phyloP scores from a whole-genome alignment of 306 rosid genomes.

The Cicer arietinum region DNA sequence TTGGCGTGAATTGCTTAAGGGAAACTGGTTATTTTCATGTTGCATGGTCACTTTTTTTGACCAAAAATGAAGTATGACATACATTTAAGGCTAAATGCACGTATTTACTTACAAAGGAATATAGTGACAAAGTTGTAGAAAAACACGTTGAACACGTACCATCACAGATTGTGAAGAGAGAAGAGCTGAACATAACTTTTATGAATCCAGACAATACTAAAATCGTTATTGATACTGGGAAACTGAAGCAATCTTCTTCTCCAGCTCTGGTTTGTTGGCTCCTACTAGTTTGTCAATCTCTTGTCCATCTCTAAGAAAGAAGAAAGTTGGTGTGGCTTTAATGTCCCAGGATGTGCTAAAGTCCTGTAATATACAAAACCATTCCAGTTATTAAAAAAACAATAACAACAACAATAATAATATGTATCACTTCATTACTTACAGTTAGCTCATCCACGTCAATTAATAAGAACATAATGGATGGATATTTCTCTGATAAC shows the following conservation, averaged over 20 bases:
- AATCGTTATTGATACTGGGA: constrained; percentile 14
- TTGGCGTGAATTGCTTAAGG: no score
- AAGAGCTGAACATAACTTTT: constrained; percentile 6
- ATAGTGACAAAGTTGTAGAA: constrained; percentile 32
- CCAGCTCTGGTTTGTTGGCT: constrained; percentile 92
- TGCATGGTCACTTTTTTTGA: neutral
- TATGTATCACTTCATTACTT: constrained; percentile 48
- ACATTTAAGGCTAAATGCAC: neutral
- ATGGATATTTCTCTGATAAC: constrained; percentile 79
- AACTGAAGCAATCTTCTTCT: constrained; percentile 65
- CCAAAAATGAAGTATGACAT: neutral
- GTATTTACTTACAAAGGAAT: constrained; percentile 30
- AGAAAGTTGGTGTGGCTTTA: constrained; percentile 98
- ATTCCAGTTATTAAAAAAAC: constrained; percentile 38
- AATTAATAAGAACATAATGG: constrained; percentile 77
- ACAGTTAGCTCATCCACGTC: constrained; percentile 95
- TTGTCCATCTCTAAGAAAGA: constrained; percentile 84
- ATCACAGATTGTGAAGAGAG: neutral
- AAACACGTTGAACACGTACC: constrained; percentile 3
- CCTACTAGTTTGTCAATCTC: constrained; percentile 96
- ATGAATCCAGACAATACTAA: constrained; percentile 18
- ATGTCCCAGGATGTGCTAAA: constrained; percentile 96
- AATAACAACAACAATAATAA: neutral
- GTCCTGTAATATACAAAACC: constrained; percentile 64
- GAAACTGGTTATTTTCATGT: no score